A percentile compares a stretch with the other conserved stretches of the same genome.
Evolutionary conservation across 2,329 filamentous ascomycete species (phyloP).

Genomic region (Calonectria pseudoturangicola): DNA sequence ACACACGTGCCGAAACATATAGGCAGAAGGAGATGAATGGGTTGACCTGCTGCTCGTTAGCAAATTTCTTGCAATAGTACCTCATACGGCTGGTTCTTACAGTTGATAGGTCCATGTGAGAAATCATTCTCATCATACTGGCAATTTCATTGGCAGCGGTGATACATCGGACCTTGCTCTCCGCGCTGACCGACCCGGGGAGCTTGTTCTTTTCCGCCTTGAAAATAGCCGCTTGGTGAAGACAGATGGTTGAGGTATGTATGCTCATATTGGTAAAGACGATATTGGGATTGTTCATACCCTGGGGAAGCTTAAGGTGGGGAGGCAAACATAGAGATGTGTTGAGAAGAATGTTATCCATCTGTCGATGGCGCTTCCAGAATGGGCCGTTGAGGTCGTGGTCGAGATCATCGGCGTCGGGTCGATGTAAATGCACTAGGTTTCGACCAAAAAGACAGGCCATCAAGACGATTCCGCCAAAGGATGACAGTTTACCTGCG

Average conservation of each 20-base stretch:
- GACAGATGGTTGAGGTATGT: constrained; percentile 94
- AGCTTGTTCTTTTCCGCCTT: constrained; percentile 94
- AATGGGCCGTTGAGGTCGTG: constrained; percentile 94
- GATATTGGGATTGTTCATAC: constrained; percentile 86
- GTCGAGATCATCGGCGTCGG: constrained; percentile 86
- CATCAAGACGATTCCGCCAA: constrained; percentile 88
- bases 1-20: constrained; percentile 95
- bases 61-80: background rate
- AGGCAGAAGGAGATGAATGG: constrained; percentile 96
- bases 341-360: constrained; percentile 94
- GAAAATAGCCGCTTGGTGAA: constrained; percentile 99
- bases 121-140: constrained; percentile 95
- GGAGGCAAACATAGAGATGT: constrained; percentile 89
- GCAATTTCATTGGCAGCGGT: constrained; percentile 95
- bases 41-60: constrained; percentile 81
- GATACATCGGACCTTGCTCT: constrained; percentile 95
- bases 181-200: constrained; percentile 84
- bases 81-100: constrained; percentile 71
- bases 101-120: constrained; percentile 87
- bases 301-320: constrained; percentile 85
- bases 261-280: constrained; percentile 98
- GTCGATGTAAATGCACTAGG: constrained; percentile 91
- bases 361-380: constrained; percentile 92
- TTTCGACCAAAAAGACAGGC: constrained; percentile 95
- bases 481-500: constrained; percentile 83